Percentiles rank a stretch among this genome's conserved stretches.
Evolutionary conservation across 345 rosid species (phyloP).

Genomic region (Triadica sebifera): DNA sequence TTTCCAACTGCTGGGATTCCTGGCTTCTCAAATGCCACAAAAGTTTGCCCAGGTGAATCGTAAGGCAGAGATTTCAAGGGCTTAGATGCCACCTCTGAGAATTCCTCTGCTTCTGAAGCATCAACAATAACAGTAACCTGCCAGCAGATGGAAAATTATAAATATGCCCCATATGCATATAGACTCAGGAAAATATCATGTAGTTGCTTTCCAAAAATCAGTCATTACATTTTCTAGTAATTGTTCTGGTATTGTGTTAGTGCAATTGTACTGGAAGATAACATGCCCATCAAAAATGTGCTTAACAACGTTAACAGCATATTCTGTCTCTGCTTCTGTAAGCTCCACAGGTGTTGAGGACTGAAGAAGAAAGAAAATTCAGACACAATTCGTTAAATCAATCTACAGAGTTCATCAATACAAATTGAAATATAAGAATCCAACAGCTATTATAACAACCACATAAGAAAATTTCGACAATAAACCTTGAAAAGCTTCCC

Average conservation of each 20-base stretch:
- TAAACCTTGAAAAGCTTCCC: conserved; percentile 94
- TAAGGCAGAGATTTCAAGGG: conserved; percentile 83
- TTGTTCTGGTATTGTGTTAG: conserved; percentile 92
- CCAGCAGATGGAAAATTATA: conserved; percentile 27
- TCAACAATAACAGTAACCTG: conserved; percentile 88
- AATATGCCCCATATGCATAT: conserved; percentile 8
- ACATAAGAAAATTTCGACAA: neutral
- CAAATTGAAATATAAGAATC: neutral
- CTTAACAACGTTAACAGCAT: conserved; percentile 87
- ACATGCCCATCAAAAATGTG: conserved; percentile 86
- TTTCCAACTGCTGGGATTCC: conserved; percentile 81
- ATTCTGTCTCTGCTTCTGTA: conserved; percentile 98
- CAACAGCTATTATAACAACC: neutral
- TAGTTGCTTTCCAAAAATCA: conserved; percentile 6
- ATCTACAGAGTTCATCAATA: conserved; percentile 4
- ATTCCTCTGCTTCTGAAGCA: conserved; percentile 88
- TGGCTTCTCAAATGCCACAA: conserved; percentile 87
- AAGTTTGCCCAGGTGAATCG: conserved; percentile 88
- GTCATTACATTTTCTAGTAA: conserved; percentile 79
- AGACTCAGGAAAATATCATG: conserved; percentile 1
- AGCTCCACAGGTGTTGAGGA: conserved; percentile 88
- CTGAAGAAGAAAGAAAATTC: conserved; percentile 33
- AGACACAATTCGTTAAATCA: conserved; percentile 11
- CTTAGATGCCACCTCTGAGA: conserved; percentile 61
- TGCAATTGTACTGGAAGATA: conserved; percentile 96